A percentile compares a stretch with the other conserved stretches of the same genome.
phyloP scores from a whole-genome alignment of 257 asterid genomes.

The Osmanthus fragrans region DNA sequence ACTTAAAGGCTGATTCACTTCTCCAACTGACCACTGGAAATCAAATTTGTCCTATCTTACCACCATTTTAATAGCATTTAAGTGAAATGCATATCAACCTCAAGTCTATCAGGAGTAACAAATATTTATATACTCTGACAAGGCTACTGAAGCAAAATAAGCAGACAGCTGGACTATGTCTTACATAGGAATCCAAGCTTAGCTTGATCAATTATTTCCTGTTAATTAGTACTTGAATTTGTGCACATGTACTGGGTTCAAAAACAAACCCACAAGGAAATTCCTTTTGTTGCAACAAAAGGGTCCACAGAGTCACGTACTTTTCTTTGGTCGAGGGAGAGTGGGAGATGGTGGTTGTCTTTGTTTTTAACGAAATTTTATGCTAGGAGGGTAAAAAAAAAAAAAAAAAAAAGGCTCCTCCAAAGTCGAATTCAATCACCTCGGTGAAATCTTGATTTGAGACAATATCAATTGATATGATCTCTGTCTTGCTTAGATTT shows the following conservation, averaged over 20 bases:
- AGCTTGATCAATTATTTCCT: background rate
- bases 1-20: background rate
- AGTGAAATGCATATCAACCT: background rate
- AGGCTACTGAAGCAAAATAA: background rate
- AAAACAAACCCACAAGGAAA: background rate
- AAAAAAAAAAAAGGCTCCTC: slow-evolving; percentile 8
- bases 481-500: slow-evolving; percentile 93
- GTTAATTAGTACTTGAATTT: background rate
- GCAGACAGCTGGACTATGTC: background rate
- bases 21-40: background rate
- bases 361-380: background rate
- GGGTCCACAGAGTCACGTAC: background rate
- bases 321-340: background rate
- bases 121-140: background rate
- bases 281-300: background rate
- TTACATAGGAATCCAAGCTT: background rate
- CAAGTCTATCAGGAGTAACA: background rate
- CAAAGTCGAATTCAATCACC: slow-evolving; percentile 48
- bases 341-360: slow-evolving; percentile 4
- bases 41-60: background rate
- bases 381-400: background rate
- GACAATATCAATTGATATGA: slow-evolving; percentile 76
- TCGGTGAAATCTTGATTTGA: slow-evolving; percentile 98
- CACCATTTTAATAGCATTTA: background rate
- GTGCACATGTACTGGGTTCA: slow-evolving; percentile 2